Evolutionary conservation across 495 filamentous ascomycete genomes (phyloP).

Genomic region (Penicillium lividum): DNA sequence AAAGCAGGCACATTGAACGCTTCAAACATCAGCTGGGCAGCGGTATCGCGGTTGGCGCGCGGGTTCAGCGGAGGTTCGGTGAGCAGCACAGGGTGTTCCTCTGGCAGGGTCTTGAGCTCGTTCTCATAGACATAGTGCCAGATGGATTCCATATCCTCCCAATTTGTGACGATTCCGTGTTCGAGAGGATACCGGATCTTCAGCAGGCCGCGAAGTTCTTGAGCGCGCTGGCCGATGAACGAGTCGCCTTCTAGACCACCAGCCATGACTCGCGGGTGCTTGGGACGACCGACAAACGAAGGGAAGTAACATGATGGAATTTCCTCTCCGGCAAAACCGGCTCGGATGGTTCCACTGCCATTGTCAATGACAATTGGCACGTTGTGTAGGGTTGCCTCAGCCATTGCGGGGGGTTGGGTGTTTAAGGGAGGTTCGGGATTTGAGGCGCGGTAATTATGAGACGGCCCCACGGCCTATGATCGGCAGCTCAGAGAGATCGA

Average conservation of each 20-base stretch:
- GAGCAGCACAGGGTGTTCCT: conserved; percentile 97
- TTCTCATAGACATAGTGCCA: conserved; percentile 87
- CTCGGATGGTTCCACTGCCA: conserved; percentile 95
- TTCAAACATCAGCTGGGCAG: conserved; percentile 97
- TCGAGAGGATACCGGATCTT: conserved; percentile 96
- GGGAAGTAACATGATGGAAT: conserved; percentile 95
- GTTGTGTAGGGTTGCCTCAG: conserved; percentile 84
- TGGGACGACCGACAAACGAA: conserved; percentile 96
- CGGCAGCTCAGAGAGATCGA: conserved; percentile 16
- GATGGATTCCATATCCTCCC: conserved; percentile 99
- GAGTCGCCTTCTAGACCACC: conserved; percentile 95
- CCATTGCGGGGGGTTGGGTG: conserved; percentile 56
- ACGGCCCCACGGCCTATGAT: conserved; percentile 43
- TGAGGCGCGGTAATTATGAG: conserved; percentile 29
- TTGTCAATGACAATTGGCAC: conserved; percentile 99
- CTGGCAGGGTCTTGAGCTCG: conserved; percentile 90
- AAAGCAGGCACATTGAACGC: conserved; percentile 97
- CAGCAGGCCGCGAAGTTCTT: conserved; percentile 87
- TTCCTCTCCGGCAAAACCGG: conserved; percentile 95
- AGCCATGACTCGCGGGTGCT: conserved; percentile 93
- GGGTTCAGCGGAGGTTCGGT: conserved; percentile 98
- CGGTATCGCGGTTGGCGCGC: conserved; percentile 90
- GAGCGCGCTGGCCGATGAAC: conserved; percentile 92
- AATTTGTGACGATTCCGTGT: conserved; percentile 98
- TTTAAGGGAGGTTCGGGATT: conserved; percentile 17